phyloP scores from a whole-genome alignment of 352 stramenopile genomes.

The Saprolegnia parasitica region DNA sequence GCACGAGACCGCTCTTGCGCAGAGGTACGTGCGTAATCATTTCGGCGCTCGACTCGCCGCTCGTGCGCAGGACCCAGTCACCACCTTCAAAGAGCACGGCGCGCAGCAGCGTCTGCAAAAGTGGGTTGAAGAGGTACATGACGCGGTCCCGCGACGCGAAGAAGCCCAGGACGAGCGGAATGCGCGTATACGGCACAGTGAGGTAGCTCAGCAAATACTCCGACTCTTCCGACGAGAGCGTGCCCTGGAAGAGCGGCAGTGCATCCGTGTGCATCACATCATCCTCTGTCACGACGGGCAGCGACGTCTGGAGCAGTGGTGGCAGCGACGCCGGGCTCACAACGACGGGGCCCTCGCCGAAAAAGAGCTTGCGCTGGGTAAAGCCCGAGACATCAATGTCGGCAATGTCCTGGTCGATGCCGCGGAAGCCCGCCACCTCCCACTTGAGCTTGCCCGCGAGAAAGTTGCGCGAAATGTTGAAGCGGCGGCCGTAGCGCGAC shows the following conservation, averaged over 20 bases:
- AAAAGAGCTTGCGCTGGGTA: constrained; percentile 83
- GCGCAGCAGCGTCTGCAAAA: constrained; percentile 78
- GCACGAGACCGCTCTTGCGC: constrained; percentile 72
- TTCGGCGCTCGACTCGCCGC: constrained; percentile 54
- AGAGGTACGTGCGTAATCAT: constrained; percentile 73
- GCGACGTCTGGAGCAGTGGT: constrained; percentile 49
- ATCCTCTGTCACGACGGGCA: constrained; percentile 88
- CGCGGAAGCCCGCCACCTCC: constrained; percentile 85
- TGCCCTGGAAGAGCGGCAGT: constrained; percentile 94
- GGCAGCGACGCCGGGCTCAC: constrained; percentile 68
- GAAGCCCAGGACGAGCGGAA: constrained; percentile 96
- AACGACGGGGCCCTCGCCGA: constrained; percentile 80
- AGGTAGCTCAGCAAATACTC: constrained; percentile 98
- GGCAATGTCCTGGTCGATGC: constrained; percentile 83
- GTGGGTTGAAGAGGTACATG: constrained; percentile 83
- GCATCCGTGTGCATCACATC: constrained; percentile 97
- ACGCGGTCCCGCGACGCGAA: constrained; percentile 91
- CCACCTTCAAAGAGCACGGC: constrained; percentile 87
- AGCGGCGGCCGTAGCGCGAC: constrained; percentile 66
- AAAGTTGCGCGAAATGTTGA: constrained; percentile 68
- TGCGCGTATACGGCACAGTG: constrained; percentile 97
- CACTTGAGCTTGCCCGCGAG: constrained; percentile 67
- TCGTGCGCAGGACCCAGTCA: constrained; percentile 68
- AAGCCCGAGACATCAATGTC: constrained; percentile 86
- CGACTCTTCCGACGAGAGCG: constrained; percentile 94